Evolutionary conservation across 768 basidiomycete genomes (phyloP).

Genomic region (Calocera cornea): DNA sequence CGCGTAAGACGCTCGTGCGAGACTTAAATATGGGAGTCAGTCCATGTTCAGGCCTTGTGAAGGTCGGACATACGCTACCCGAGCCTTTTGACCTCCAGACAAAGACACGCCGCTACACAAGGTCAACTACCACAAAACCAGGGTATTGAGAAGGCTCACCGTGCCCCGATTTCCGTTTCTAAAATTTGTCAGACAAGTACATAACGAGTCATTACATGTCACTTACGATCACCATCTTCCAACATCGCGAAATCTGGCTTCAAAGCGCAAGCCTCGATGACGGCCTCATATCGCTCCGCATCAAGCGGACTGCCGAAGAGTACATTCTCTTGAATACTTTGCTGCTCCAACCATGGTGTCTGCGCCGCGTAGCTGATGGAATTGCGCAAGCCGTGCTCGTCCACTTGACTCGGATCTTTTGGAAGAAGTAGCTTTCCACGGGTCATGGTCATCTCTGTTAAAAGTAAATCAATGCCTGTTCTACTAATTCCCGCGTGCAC

Average conservation of each 20-base stretch:
- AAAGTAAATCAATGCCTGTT: slow-evolving; percentile 28
- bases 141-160: slow-evolving; percentile 20
- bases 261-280: slow-evolving; percentile 76
- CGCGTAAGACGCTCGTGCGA: slow-evolving; percentile 72
- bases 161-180: slow-evolving; percentile 58
- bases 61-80: slow-evolving; percentile 23
- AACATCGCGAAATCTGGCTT: slow-evolving; percentile 66
- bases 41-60: slow-evolving; percentile 23
- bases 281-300: slow-evolving; percentile 56
- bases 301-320: slow-evolving; percentile 57
- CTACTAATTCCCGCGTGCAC: slow-evolving; percentile 18
- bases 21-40: slow-evolving; percentile 35
- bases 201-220: background rate
- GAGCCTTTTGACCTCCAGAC: slow-evolving; percentile 72
- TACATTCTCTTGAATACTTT: slow-evolving; percentile 69
- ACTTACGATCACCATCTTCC: slow-evolving; percentile 54
- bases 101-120: slow-evolving; percentile 21
- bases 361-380: slow-evolving; percentile 62
- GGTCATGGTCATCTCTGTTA: slow-evolving; percentile 55
- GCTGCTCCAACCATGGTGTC: slow-evolving; percentile 54
- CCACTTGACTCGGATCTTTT: slow-evolving; percentile 41
- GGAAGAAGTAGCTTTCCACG: slow-evolving; percentile 46
- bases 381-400: slow-evolving; percentile 25
- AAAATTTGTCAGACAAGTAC: background rate
- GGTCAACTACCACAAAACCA: slow-evolving; percentile 34